Percentiles rank a stretch among this genome's conserved stretches.
These are phyloP conservation scores for Irpex sp. DNA, from an alignment of 1,284 basidiomycete species.

Conservation along the genomic window DNA sequence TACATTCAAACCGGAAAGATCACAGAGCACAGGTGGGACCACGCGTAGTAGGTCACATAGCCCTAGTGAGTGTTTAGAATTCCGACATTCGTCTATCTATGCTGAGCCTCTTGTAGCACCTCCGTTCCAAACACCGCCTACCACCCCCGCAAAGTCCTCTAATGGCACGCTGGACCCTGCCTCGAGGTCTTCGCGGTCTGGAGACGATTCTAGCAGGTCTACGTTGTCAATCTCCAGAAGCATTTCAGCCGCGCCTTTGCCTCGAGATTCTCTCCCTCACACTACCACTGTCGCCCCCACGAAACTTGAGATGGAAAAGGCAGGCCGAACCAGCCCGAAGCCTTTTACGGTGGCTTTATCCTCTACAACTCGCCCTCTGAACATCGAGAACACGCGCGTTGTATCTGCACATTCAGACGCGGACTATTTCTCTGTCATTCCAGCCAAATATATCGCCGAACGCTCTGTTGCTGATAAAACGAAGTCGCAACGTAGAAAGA, in stretches of 20 bases:
- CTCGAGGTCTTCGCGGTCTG: background rate
- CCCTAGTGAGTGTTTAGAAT: conserved; percentile 10
- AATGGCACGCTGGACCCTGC: background rate
- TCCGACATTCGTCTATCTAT: background rate
- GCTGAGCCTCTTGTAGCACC: conserved; percentile 10
- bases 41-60: conserved; percentile 3
- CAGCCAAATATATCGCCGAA: background rate
- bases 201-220: background rate
- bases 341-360: background rate
- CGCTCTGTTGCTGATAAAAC: background rate
- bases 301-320: background rate
- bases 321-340: background rate
- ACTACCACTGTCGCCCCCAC: background rate
- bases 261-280: background rate
- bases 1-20: background rate
- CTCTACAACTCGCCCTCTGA: conserved; percentile 14
- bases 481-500: conserved; percentile 3
- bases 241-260: background rate
- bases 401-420: background rate
- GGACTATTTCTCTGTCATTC: background rate
- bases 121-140: conserved; percentile 20
- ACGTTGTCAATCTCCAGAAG: background rate
- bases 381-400: conserved; percentile 8
- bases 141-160: conserved; percentile 11
- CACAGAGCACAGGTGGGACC: background rate